Percentiles rank a stretch among this genome's conserved stretches.
Evolutionary conservation across 2,329 filamentous ascomycete genomes (phyloP).

Genomic region (Drechslerella stenobrocha): DNA sequence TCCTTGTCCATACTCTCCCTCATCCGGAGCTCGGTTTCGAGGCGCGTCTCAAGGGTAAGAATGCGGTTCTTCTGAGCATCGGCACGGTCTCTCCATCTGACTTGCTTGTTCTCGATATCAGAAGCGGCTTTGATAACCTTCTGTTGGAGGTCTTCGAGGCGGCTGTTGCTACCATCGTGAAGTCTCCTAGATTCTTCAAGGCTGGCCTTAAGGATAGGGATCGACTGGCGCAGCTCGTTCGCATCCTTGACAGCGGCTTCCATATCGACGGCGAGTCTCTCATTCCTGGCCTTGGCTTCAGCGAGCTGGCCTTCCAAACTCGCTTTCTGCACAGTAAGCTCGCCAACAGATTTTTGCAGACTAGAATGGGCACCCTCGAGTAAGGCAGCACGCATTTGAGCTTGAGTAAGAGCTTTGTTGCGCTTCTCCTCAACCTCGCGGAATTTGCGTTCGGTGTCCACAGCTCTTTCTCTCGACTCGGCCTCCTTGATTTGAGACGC

Average conservation of each 20-base stretch:
- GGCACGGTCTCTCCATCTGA: constrained; percentile 75
- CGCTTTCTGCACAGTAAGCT: constrained; percentile 65
- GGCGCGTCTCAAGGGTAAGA: constrained; percentile 74
- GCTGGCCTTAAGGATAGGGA: constrained; percentile 74
- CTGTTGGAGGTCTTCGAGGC: constrained; percentile 81
- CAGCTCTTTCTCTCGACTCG: constrained; percentile 58
- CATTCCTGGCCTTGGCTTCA: constrained; percentile 66
- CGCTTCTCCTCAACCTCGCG: constrained; percentile 71
- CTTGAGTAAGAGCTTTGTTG: constrained; percentile 63
- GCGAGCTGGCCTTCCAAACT: constrained; percentile 65
- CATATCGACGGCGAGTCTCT: constrained; percentile 64
- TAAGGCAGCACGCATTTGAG: constrained; percentile 66
- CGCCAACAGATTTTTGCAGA: constrained; percentile 61
- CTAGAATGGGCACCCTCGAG: constrained; percentile 69
- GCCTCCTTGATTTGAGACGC: constrained; percentile 49
- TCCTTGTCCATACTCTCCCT: constrained; percentile 69
- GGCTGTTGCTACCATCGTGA: constrained; percentile 78
- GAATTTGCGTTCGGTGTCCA: constrained; percentile 71
- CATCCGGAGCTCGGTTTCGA: constrained; percentile 73
- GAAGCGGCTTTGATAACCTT: constrained; percentile 79
- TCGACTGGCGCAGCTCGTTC: constrained; percentile 72
- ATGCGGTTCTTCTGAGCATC: constrained; percentile 76
- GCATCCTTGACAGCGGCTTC: constrained; percentile 65
- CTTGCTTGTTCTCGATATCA: constrained; percentile 81
- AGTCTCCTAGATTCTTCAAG: constrained; percentile 83